Percentiles rank a stretch among this genome's conserved stretches.
Conservation (phyloP, 495 filamentous ascomycete genomes). For the Lophium mytilinum region DNA sequence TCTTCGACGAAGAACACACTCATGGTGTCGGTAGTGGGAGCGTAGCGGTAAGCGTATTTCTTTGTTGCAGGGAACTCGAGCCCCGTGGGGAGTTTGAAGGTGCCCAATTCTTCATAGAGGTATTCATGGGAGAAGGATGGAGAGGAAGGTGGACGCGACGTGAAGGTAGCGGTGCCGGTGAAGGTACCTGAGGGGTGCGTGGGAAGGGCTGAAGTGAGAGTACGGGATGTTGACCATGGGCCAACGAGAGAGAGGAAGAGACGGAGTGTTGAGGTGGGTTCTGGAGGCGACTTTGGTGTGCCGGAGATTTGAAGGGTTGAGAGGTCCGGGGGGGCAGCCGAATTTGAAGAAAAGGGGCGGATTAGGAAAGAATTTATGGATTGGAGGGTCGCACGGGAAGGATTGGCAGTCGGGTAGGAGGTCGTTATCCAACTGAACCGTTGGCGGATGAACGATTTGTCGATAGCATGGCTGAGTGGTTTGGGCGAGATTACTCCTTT, state of each 20-base stretch:
- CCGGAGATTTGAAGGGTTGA: not conserved
- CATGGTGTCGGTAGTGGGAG: slow-evolving; percentile 3
- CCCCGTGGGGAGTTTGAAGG: slow-evolving; percentile 6
- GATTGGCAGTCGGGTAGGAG: slow-evolving; percentile 66
- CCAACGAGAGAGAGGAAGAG: not conserved
- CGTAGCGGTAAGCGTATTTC: slow-evolving; percentile 13
- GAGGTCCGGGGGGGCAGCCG: not conserved
- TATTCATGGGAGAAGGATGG: not conserved
- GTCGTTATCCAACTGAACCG: slow-evolving; percentile 71
- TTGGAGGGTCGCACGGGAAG: slow-evolving; percentile 71
- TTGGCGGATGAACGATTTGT: slow-evolving; percentile 69
- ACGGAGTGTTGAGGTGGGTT: not conserved
- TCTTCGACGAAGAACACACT: slow-evolving; percentile 12
- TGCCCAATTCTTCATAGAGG: slow-evolving; percentile 16
- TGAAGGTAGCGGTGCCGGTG: slow-evolving; percentile 17
- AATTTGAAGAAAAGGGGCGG: not conserved
- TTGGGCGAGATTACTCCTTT: not conserved
- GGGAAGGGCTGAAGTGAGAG: slow-evolving; percentile 14
- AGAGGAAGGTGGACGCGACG: not conserved
- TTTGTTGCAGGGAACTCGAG: slow-evolving; percentile 1
- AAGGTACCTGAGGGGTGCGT: slow-evolving; percentile 22
- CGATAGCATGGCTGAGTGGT: slow-evolving; percentile 35
- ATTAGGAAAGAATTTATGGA: slow-evolving; percentile 85
- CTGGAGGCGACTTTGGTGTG: not conserved
- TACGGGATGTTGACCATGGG: slow-evolving; percentile 12